These are phyloP conservation scores for Leccinum pachyderme DNA, from an alignment of 1,284 basidiomycete genomes.

Conservation along the genomic window DNA sequence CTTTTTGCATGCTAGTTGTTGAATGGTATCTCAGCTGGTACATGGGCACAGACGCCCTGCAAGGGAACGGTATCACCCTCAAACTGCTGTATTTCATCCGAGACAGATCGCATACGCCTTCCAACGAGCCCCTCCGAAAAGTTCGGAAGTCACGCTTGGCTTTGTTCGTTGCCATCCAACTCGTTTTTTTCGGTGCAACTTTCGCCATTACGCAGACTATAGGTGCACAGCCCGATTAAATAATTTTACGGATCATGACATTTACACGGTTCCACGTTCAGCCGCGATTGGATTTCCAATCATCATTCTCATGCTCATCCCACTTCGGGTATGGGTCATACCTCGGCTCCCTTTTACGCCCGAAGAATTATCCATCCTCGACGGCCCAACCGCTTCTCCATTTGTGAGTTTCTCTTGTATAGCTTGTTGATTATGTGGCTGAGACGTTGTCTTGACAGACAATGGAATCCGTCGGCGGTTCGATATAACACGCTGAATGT, in stretches of 20 bases:
- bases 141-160: constrained; percentile 77
- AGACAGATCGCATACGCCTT: constrained; percentile 64
- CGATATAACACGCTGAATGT: constrained; percentile 13
- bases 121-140: constrained; percentile 66
- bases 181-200: constrained; percentile 85
- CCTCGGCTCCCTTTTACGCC: constrained; percentile 77
- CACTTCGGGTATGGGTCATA: constrained; percentile 71
- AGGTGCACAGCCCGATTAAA: constrained; percentile 43
- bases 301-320: constrained; percentile 87
- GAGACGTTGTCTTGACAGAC: constrained; percentile 35
- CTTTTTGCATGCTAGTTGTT: constrained; percentile 5
- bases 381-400: constrained; percentile 83
- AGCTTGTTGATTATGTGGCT: not conserved
- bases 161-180: constrained; percentile 79
- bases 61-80: constrained; percentile 80
- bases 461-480: constrained; percentile 57
- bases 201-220: constrained; percentile 93
- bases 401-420: constrained; percentile 54
- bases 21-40: constrained; percentile 61
- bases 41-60: constrained; percentile 85
- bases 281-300: constrained; percentile 92
- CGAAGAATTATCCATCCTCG: constrained; percentile 82
- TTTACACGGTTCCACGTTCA: constrained; percentile 23
- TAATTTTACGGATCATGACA: not conserved
- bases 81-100: constrained; percentile 83